These are phyloP conservation scores for Diplosphaera chodatii DNA, from an alignment of 139 green algal genomes.

Conservation along the genomic window DNA sequence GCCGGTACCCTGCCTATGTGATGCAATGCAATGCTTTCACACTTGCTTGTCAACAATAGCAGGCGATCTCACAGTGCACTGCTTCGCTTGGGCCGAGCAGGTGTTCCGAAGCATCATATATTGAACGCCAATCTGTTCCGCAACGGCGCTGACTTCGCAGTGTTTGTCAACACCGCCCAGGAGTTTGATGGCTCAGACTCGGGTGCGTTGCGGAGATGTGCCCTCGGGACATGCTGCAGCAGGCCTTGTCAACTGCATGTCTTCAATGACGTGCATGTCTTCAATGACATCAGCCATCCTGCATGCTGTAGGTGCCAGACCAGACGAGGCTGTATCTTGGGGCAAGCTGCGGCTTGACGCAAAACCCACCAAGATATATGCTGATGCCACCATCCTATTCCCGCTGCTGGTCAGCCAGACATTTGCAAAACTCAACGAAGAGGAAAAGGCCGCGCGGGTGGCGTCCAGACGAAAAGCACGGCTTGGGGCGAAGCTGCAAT, in stretches of 20 bases:
- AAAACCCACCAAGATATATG: conserved; percentile 79
- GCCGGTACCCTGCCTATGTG: background rate
- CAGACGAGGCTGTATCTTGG: conserved; percentile 95
- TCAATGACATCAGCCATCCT: too few species aligned
- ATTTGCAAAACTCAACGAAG: conserved; percentile 64
- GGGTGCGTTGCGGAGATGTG: too few species aligned
- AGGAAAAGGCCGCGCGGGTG: background rate
- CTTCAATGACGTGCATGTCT: too few species aligned
- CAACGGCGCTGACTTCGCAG: conserved; percentile 94
- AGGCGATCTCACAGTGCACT: background rate
- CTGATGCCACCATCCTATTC: conserved; percentile 91
- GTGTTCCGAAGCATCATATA: conserved; percentile 97
- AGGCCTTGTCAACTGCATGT: too few species aligned
- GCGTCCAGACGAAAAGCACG: too few species aligned
- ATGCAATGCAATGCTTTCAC: too few species aligned
- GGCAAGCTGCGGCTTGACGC: conserved; percentile 92
- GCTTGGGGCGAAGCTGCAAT: too few species aligned
- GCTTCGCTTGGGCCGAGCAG: conserved; percentile 13
- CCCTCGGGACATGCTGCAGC: background rate
- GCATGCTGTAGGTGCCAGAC: conserved; percentile 69
- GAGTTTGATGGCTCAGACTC: conserved; percentile 96
- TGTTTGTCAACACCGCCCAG: conserved; percentile 86
- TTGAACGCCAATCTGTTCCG: conserved; percentile 99
- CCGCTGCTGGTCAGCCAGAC: conserved; percentile 92
- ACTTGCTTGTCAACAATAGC: too few species aligned